Conservation (phyloP, 805 yeast species). For the Blastobotrys robertii region DNA sequence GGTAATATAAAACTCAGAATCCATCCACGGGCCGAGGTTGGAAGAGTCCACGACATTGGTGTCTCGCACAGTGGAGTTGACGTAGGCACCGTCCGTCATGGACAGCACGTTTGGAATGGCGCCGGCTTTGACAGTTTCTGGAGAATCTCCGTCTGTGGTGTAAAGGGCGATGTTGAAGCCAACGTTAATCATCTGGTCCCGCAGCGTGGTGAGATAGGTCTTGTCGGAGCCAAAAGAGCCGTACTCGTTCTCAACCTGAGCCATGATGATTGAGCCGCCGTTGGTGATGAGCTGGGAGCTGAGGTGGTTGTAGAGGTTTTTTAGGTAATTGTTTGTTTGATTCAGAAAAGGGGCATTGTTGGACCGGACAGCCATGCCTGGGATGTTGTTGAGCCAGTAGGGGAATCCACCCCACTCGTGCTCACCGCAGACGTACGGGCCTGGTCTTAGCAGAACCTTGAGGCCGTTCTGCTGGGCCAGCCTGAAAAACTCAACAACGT, state of each 20-base stretch:
- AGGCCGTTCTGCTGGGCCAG: conserved; percentile 5
- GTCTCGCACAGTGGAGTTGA: background rate
- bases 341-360: conserved; percentile 1
- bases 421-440: conserved; percentile 5
- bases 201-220: background rate
- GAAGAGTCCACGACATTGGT: background rate
- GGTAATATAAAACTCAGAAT: conserved; percentile 2
- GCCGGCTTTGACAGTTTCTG: background rate
- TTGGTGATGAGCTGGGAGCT: background rate
- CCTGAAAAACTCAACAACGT: conserved; percentile 1
- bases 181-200: background rate
- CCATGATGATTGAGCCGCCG: conserved; percentile 3
- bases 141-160: conserved; percentile 4
- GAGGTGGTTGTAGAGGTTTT: background rate
- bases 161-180: conserved; percentile 4
- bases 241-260: conserved; percentile 5
- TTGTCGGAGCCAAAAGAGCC: conserved; percentile 1
- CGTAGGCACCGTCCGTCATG: conserved; percentile 1
- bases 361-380: background rate
- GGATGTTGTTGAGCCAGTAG: conserved; percentile 1
- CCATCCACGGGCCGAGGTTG: conserved; percentile 1
- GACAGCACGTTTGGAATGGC: conserved; percentile 1
- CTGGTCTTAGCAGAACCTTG: conserved; percentile 1
- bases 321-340: background rate
- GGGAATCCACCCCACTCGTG: conserved; percentile 7